Evolutionary conservation across 768 basidiomycete species (phyloP), one percentile per base, ranked within the genome.

Genomic region (Kwoniella pini): DNA sequence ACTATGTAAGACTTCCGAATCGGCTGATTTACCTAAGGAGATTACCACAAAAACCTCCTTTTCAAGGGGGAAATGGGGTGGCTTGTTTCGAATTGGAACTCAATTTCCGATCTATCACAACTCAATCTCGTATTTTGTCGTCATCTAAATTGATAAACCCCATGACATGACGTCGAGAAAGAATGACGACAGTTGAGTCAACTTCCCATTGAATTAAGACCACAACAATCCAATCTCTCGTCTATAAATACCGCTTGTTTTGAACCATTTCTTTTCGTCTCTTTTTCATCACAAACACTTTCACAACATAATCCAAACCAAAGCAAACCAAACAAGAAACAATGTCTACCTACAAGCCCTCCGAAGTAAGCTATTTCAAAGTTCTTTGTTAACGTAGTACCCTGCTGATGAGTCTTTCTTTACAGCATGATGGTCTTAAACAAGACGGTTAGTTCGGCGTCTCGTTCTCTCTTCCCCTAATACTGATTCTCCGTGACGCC

Each of bases 321-420:
- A 67, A 60, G 54, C 57, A 33, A 58, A 60, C 62, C 50, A 60
- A 61, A 15, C 51, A 62, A 58, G 27, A 55, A 66, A 64, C 44
- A 42, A 75, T 75, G 73, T 77, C 76, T 66, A 74, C 74, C 55
- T 80, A 79, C 77, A 79, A 79, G 75, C 79, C 80, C 27, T 61
- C 72, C 54, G 80, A 79, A 67, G 72, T 75, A 33, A 52, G 72
- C 69, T 19, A 19, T 10, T 17, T 11, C 38, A 22, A 4, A 42
- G 30, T 51, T 12, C 19, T 1, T 28, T 40, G 26, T 21, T 1
- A 5, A 42, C 39, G 24, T 57, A n/a, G 40, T 17, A 43, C 17
- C 30, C 51, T 10, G 28, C 50, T 36, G 22, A 21, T 27, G 10
- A 24, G 43, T 27, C 17, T 3, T 30, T 13, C 31, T 10, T 30